Evolutionary conservation across 257 asterid genomes (phyloP).

Genomic region (Linderniella brevidens): DNA sequence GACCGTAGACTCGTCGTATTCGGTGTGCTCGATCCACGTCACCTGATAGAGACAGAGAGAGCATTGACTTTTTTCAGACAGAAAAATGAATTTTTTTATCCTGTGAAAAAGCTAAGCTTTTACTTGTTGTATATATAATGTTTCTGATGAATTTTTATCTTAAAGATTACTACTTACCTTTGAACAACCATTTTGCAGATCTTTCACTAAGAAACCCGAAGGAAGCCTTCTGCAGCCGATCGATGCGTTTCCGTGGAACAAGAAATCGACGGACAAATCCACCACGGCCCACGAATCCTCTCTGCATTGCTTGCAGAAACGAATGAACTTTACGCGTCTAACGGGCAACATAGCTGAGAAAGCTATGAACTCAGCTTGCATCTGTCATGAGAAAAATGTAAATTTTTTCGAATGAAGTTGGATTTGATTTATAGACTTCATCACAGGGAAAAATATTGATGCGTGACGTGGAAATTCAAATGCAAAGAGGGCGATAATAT

Average conservation of each 20-base stretch:
- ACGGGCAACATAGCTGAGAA: slow-evolving; percentile 57
- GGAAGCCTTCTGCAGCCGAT: slow-evolving; percentile 70
- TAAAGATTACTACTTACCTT: slow-evolving; percentile 24
- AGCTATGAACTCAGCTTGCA: slow-evolving; percentile 74
- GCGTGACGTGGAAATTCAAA: too few species aligned
- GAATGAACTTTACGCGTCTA: slow-evolving; percentile 48
- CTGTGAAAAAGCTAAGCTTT: too few species aligned
- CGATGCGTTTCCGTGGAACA: slow-evolving; percentile 18
- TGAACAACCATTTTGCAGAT: slow-evolving; percentile 51
- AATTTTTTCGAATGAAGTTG: neutral
- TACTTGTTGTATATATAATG: too few species aligned
- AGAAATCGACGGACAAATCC: slow-evolving; percentile 52
- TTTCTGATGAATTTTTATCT: neutral
- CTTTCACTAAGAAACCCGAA: slow-evolving; percentile 72
- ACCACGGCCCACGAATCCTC: slow-evolving; percentile 77
- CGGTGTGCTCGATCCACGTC: slow-evolving; percentile 75
- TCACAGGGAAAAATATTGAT: too few species aligned
- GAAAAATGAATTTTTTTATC: neutral
- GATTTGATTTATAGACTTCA: too few species aligned
- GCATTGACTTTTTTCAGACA: neutral
- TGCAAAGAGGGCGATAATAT: too few species aligned
- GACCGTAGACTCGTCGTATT: slow-evolving; percentile 41
- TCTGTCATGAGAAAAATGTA: slow-evolving; percentile 33
- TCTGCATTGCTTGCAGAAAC: slow-evolving; percentile 70
- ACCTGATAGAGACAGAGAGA: slow-evolving; percentile 24